Conservation (phyloP, 2,329 filamentous ascomycete genomes). For the Coniochaeta sp. region DNA sequence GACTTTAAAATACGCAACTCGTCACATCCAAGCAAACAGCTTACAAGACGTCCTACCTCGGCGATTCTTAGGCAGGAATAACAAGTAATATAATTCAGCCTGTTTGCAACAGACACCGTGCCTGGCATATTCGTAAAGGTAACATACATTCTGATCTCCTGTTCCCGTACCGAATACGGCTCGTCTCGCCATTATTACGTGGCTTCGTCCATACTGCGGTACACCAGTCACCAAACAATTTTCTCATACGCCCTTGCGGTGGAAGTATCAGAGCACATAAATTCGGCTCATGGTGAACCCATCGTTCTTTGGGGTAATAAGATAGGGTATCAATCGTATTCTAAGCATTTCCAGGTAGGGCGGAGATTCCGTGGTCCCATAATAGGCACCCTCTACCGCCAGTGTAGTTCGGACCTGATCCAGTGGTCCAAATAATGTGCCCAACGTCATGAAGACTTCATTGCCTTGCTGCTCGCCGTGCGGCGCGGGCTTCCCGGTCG, state of each 20-base stretch:
- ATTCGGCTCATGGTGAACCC: neutral
- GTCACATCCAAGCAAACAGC: neutral
- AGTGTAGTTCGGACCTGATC: neutral
- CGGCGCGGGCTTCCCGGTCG: neutral
- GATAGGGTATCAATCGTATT: neutral
- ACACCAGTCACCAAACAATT: neutral
- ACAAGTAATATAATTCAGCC: neutral
- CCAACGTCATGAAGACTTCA: neutral
- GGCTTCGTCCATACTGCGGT: too few species aligned
- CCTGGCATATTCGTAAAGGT: neutral
- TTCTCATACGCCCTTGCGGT: neutral
- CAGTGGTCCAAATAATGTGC: neutral
- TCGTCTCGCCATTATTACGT: conserved; percentile 4
- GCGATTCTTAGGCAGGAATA: neutral
- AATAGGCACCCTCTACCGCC: neutral
- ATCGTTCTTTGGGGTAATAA: neutral
- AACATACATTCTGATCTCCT: neutral
- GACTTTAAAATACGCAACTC: neutral
- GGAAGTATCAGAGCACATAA: neutral
- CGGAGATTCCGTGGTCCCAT: neutral
- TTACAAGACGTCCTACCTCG: neutral
- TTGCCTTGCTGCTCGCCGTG: neutral
- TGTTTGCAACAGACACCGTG: neutral
- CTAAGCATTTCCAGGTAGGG: neutral
- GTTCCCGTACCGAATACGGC: neutral